Base-by-base conservation (phyloP, 306 rosid species). In the Cucurbita argyrosperma region DNA sequence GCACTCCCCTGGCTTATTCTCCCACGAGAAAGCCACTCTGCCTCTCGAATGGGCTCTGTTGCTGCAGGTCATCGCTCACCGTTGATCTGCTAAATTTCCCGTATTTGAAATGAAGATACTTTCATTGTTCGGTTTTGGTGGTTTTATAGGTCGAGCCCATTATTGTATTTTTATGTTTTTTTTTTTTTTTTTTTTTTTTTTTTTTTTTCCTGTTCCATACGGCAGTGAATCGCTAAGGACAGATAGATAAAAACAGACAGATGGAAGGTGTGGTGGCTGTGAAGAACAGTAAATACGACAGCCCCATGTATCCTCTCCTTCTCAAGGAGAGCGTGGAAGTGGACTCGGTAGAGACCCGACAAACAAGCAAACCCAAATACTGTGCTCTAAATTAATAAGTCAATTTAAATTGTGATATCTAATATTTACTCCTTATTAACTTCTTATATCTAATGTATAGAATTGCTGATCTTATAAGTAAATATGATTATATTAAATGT, bases 11-110 rank as follows among this genome's bases (percentile, higher is more conserved):
- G 93, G 91, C 64, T 85, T 85, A 57, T 83, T 85, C 82, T 93
- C 96, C 97, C 96, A 90, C 16, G 96, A 83, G 87, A 90, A 92
- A 76, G 87, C 83, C n/a, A 84, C 76, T 40, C 76, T 85, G 50
- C 80, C 84, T 37, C 35, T 57, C 10, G 79, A 80, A 43, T 53
- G 54, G 58, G 26, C 70, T 13, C 10, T 43, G 8, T 54, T 43
- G 5, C 49, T 61, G 43, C 57, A 50, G 74, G 79, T 83, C 90
- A 87, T 87, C 13, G 5, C 61, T 16, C 35, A 16, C 23, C 4
- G 35, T 11, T 3, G 42, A 19, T 56, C 51, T 8, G 59, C 18
- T 18, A 7, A 18, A 8, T 19, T 43, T 7, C 1, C 15, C 7
- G 7, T 18, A 2, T 40, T 42, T 8, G 51, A 10, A 55, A 18